Evolutionary conservation across 164 flowering plant genomes (phyloP).

Genomic region (Umbellularia californica): DNA sequence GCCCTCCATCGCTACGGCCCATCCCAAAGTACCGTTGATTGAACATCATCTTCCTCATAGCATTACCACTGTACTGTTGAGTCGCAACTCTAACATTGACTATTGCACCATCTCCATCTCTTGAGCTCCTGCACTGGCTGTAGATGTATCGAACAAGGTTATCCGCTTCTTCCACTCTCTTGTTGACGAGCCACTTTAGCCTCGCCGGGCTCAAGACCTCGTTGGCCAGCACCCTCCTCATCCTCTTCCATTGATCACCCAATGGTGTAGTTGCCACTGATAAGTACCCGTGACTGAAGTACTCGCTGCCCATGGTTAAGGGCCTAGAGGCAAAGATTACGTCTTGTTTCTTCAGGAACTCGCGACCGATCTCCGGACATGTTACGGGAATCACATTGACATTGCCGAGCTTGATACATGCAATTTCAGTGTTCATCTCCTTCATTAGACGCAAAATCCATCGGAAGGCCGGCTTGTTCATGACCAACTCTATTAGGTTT

Average conservation of each 20-base stretch:
- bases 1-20: slow-evolving; percentile 25
- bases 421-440: slow-evolving; percentile 18
- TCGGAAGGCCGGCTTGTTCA: slow-evolving; percentile 25
- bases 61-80: slow-evolving; percentile 26
- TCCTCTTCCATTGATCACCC: slow-evolving; percentile 22
- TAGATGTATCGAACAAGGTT: slow-evolving; percentile 26
- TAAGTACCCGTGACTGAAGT: not conserved
- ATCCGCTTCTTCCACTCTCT: slow-evolving; percentile 32
- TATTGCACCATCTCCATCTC: not conserved
- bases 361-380: no score
- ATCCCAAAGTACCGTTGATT: slow-evolving; percentile 23
- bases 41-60: not conserved
- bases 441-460: slow-evolving; percentile 22
- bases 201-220: slow-evolving; percentile 24
- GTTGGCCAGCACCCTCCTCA: slow-evolving; percentile 20
- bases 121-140: slow-evolving; percentile 17
- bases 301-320: slow-evolving; percentile 19
- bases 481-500: slow-evolving; percentile 13
- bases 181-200: slow-evolving; percentile 27
- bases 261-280: slow-evolving; percentile 18
- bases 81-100: slow-evolving; percentile 10
- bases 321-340: slow-evolving; percentile 16
- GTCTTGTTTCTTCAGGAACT: no score
- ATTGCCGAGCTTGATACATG: slow-evolving; percentile 16
- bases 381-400: no score